Conservation (phyloP, 805 yeast species). For the Kurtzmaniella cleridarum region DNA sequence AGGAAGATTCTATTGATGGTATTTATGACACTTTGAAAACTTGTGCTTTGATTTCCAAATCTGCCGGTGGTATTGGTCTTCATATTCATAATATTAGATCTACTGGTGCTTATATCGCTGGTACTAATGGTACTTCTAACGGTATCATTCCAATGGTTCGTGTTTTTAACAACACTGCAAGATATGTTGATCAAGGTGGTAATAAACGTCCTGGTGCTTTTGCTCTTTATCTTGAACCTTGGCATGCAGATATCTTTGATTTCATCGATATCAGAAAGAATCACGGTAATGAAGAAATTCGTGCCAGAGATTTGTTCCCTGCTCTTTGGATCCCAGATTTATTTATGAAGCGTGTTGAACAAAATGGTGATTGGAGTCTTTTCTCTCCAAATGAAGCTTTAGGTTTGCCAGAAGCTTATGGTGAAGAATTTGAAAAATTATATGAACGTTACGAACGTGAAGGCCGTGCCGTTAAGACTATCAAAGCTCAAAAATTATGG, state of each 20-base stretch:
- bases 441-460: constrained; percentile 49
- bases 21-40: constrained; percentile 57
- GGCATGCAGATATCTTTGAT: constrained; percentile 59
- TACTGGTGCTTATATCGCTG: constrained; percentile 57
- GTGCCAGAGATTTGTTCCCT: constrained; percentile 60
- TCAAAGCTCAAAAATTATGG: constrained; percentile 60
- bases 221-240: constrained; percentile 56
- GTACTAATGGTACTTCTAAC: constrained; percentile 59
- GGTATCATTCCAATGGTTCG: constrained; percentile 61
- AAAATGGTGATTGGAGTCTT: constrained; percentile 51
- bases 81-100: constrained; percentile 57
- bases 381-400: constrained; percentile 58
- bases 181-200: constrained; percentile 64
- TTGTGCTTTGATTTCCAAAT: constrained; percentile 56
- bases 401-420: constrained; percentile 50
- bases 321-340: constrained; percentile 61
- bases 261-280: constrained; percentile 56
- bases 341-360: constrained; percentile 57
- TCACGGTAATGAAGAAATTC: constrained; percentile 59
- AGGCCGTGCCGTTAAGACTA: constrained; percentile 43
- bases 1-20: constrained; percentile 60
- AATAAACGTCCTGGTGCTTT: constrained; percentile 63
- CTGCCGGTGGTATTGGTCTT: constrained; percentile 61
- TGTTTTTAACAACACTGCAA: constrained; percentile 58
- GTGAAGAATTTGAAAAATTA: constrained; percentile 49